These are phyloP conservation scores for Kazachstania taianensis DNA, from an alignment of 805 yeast species.

Conservation along the genomic window DNA sequence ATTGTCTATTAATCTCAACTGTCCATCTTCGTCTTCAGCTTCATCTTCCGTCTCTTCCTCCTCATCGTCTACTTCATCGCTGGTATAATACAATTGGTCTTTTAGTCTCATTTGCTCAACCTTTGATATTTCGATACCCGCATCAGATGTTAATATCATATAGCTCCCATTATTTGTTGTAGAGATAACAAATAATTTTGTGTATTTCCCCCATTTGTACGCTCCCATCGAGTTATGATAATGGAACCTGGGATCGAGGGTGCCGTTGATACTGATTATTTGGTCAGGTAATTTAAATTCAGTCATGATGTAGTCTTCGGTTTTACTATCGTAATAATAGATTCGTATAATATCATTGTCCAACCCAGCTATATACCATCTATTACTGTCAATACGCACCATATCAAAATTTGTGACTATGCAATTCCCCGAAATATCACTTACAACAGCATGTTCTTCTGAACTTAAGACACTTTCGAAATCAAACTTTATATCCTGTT, in stretches of 20 bases:
- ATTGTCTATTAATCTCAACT: slow-evolving; percentile 6
- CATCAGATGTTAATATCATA: too few relatives aligned
- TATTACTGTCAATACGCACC: not conserved
- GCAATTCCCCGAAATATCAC: not conserved
- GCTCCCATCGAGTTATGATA: not conserved
- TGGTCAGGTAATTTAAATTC: slow-evolving; percentile 10
- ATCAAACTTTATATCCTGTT: not conserved
- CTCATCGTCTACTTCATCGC: slow-evolving; percentile 1
- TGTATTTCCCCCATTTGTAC: not conserved
- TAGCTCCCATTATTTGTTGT: slow-evolving; percentile 6
- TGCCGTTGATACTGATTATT: slow-evolving; percentile 5
- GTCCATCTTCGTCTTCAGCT: slow-evolving; percentile 4
- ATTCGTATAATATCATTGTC: slow-evolving; percentile 3
- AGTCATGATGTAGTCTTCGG: slow-evolving; percentile 3
- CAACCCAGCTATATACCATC: slow-evolving; percentile 8
- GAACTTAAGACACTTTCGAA: slow-evolving; percentile 1
- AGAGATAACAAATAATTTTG: slow-evolving; percentile 3
- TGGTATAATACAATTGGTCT: slow-evolving; percentile 2
- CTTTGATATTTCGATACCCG: not conserved
- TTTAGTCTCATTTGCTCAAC: not conserved
- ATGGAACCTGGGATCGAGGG: not conserved
- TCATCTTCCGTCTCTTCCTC: too few relatives aligned
- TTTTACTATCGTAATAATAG: slow-evolving; percentile 1
- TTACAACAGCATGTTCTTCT: slow-evolving; percentile 1
- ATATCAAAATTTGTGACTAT: slow-evolving; percentile 5